A percentile compares a stretch with the other conserved stretches of the same genome.
These are phyloP conservation scores for Selaginella moellendorffii DNA, from an alignment of 75 land plant species.

Conservation along the genomic window DNA sequence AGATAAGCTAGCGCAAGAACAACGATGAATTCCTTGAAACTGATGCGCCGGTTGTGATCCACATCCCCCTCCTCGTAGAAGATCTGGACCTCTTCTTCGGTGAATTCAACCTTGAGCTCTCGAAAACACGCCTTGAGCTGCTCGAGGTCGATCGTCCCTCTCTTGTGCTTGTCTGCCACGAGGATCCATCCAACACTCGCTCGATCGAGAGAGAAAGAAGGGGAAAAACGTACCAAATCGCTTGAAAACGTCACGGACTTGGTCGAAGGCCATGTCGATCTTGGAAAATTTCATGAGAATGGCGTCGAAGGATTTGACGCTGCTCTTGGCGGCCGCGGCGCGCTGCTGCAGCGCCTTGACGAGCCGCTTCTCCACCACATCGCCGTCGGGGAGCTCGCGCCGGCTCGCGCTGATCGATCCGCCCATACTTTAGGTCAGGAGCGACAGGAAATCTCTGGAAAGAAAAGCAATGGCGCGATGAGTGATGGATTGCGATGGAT, in stretches of 20 bases:
- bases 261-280: slow-evolving; percentile 2
- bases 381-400: not conserved
- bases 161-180: not conserved
- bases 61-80: slow-evolving; percentile 2
- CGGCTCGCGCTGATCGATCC: not conserved
- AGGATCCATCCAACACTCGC: too few species aligned
- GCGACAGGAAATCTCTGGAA: too few species aligned
- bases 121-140: not conserved
- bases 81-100: not conserved
- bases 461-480: too few species aligned
- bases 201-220: too few species aligned
- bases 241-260: slow-evolving; percentile 6
- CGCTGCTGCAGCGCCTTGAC: slow-evolving; percentile 60
- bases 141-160: not conserved
- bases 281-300: slow-evolving; percentile 7
- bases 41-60: not conserved
- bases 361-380: slow-evolving; percentile 51
- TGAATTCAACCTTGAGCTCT: not conserved
- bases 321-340: slow-evolving; percentile 15
- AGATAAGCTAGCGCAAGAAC: slow-evolving; percentile 2
- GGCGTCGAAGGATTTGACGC: not conserved
- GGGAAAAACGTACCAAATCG: not conserved
- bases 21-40: slow-evolving; percentile 6
- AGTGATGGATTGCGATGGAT: too few species aligned
- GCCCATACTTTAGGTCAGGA: too few species aligned